Percentiles rank a stretch among this genome's conserved stretches.
phyloP scores from a whole-genome alignment of 2,329 filamentous ascomycete species.

The Pezicula radicicola region DNA sequence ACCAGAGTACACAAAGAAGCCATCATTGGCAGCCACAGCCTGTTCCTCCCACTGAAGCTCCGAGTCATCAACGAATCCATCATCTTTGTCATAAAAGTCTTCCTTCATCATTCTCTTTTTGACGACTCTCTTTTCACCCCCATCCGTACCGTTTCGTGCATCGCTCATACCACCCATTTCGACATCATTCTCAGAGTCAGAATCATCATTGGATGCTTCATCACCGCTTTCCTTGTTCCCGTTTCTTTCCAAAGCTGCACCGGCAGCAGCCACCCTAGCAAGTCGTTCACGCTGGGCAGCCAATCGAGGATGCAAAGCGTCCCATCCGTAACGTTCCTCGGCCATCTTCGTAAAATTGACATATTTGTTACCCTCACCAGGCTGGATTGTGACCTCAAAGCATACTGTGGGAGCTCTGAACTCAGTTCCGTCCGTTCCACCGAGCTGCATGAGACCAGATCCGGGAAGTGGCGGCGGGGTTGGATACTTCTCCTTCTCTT shows the following conservation, averaged over 20 bases:
- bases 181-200: slow-evolving; percentile 68
- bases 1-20: slow-evolving; percentile 97
- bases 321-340: slow-evolving; percentile 91
- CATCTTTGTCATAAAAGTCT: slow-evolving; percentile 80
- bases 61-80: slow-evolving; percentile 88
- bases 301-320: slow-evolving; percentile 85
- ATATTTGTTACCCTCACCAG: slow-evolving; percentile 79
- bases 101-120: slow-evolving; percentile 78
- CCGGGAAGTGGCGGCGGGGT: slow-evolving; percentile 56
- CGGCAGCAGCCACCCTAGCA: slow-evolving; percentile 81
- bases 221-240: slow-evolving; percentile 69
- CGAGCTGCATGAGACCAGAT: slow-evolving; percentile 58
- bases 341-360: slow-evolving; percentile 95
- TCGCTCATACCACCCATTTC: slow-evolving; percentile 74
- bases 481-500: slow-evolving; percentile 28
- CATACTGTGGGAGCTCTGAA: slow-evolving; percentile 71
- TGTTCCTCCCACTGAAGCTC: slow-evolving; percentile 95
- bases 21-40: slow-evolving; percentile 89
- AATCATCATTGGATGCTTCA: slow-evolving; percentile 74
- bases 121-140: slow-evolving; percentile 55
- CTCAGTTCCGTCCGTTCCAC: slow-evolving; percentile 59
- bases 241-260: slow-evolving; percentile 77
- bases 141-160: slow-evolving; percentile 57
- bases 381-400: slow-evolving; percentile 73
- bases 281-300: slow-evolving; percentile 87